A percentile compares a stretch with the other conserved stretches of the same genome.
These are phyloP conservation scores for Spergularia marina DNA, from an alignment of 148 eudicot genomes.

Conservation along the genomic window DNA sequence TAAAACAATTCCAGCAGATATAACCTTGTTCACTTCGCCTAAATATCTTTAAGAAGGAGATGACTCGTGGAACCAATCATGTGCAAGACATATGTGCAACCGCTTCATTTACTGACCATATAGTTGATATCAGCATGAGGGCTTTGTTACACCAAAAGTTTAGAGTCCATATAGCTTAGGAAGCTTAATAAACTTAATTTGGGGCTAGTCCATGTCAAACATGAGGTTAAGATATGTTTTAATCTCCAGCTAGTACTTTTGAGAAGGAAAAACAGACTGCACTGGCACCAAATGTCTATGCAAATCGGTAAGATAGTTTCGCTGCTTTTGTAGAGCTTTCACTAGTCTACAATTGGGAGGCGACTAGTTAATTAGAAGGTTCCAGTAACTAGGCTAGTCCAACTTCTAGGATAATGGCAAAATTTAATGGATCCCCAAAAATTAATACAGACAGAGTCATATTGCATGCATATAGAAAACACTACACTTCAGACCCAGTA, in stretches of 20 bases:
- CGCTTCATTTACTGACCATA: conserved; percentile 1
- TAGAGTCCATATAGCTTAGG: too few species aligned
- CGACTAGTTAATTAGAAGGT: neutral
- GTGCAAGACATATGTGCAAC: neutral
- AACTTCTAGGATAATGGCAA: neutral
- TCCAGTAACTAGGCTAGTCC: neutral
- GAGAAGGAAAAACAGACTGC: neutral
- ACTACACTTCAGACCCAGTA: neutral
- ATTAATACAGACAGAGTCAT: neutral
- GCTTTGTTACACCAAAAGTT: neutral
- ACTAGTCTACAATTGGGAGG: neutral
- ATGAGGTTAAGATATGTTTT: neutral
- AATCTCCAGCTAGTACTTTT: neutral
- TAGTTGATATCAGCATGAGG: neutral
- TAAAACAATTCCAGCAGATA: neutral
- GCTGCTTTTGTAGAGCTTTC: neutral
- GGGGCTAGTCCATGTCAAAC: neutral
- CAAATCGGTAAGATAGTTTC: neutral
- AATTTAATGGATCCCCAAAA: neutral
- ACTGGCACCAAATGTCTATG: neutral
- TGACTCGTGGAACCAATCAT: neutral
- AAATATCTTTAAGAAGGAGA: neutral
- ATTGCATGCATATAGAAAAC: neutral
- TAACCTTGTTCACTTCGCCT: neutral
- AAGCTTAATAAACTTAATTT: neutral